phyloP scores from a whole-genome alignment of 805 yeast species.

The Ogataea nakhonphanomensis region DNA sequence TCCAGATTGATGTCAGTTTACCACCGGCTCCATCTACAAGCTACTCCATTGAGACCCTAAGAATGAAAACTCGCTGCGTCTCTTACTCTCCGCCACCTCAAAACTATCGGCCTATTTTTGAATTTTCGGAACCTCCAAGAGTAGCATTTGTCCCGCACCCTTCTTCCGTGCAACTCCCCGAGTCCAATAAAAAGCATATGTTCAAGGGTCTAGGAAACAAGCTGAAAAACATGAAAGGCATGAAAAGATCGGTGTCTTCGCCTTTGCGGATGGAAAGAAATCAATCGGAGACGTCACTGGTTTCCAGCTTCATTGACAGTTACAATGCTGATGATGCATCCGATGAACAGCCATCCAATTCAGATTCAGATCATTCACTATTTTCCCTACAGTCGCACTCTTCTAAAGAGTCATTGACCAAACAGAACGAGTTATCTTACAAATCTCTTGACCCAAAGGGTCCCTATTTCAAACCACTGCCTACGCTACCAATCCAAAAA shows the following conservation, averaged over 20 bases:
- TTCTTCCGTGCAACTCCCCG: too few relatives aligned
- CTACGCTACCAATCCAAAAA: slow-evolving; percentile 24
- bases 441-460: background rate
- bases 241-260: slow-evolving; percentile 4
- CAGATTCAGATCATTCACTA: slow-evolving; percentile 13
- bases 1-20: slow-evolving; percentile 6
- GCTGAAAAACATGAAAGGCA: background rate
- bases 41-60: background rate
- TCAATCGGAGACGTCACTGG: slow-evolving; percentile 11
- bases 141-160: too few relatives aligned
- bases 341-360: slow-evolving; percentile 1
- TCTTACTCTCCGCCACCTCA: slow-evolving; percentile 1
- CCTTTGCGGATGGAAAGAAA: slow-evolving; percentile 1
- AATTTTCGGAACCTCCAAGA: background rate
- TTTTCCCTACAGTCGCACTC: slow-evolving; percentile 16
- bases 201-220: slow-evolving; percentile 4
- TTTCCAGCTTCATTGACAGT: slow-evolving; percentile 14
- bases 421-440: background rate
- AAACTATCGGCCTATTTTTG: too few relatives aligned
- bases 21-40: slow-evolving; percentile 10
- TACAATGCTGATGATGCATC: slow-evolving; percentile 9
- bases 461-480: slow-evolving; percentile 16
- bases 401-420: slow-evolving; percentile 1
- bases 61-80: slow-evolving; percentile 1
- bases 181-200: background rate